These are phyloP conservation scores for Suhomyces atakaporum DNA, from an alignment of 1,139 yeast genomes.

Conservation along the genomic window DNA sequence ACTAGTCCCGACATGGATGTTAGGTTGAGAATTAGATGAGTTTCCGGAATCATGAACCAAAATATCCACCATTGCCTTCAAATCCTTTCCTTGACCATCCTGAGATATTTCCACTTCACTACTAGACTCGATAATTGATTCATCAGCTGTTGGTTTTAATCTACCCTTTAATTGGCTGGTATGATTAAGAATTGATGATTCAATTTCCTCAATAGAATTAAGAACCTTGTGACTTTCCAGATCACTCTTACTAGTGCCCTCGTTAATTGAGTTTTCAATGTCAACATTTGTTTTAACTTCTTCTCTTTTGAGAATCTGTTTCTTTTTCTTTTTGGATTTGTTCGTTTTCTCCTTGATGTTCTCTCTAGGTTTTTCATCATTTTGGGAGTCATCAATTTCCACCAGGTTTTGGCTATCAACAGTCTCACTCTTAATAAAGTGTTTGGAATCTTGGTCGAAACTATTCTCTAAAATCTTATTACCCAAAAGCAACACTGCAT, in stretches of 20 bases:
- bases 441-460: constrained; percentile 12
- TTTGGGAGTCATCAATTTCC: constrained; percentile 15
- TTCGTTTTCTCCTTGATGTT: constrained; percentile 1
- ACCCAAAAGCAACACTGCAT: constrained; percentile 25
- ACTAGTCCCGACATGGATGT: constrained; percentile 1
- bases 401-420: constrained; percentile 6
- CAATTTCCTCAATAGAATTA: constrained; percentile 32
- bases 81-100: constrained; percentile 11
- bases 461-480: constrained; percentile 17
- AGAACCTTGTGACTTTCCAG: constrained; percentile 14
- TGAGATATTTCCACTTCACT: constrained; percentile 9
- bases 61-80: constrained; percentile 23
- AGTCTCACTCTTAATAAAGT: constrained; percentile 9
- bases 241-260: constrained; percentile 1
- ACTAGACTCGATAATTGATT: constrained; percentile 4
- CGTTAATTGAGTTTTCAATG: constrained; percentile 6
- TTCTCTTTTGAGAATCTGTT: not conserved
- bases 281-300: constrained; percentile 1
- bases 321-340: not conserved
- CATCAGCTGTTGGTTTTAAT: constrained; percentile 9
- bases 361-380: not conserved
- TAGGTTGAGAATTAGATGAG: constrained; percentile 1
- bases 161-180: constrained; percentile 23
- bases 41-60: constrained; percentile 14
- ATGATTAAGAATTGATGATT: constrained; percentile 32